phyloP scores from a whole-genome alignment of 805 yeast genomes.

The Ogataea wickerhamii region DNA sequence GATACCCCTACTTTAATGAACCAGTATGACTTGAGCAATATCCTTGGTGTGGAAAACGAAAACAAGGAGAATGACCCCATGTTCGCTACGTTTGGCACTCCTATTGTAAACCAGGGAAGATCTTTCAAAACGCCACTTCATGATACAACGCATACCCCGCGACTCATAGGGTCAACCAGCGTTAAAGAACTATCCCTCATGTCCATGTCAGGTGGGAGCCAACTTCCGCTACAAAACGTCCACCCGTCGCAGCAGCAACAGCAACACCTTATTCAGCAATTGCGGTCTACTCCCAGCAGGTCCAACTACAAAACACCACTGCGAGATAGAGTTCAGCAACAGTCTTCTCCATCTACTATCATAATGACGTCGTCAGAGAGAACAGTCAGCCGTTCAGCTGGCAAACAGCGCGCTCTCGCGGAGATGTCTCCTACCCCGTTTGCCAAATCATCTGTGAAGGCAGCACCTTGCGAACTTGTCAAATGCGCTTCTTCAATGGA shows the following conservation, averaged over 20 bases:
- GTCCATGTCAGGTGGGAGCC: constrained; percentile 7
- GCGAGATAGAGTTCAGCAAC: constrained; percentile 15
- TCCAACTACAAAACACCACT: constrained; percentile 22
- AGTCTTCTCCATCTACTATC: constrained; percentile 35
- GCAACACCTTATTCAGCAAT: constrained; percentile 3
- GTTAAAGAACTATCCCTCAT: constrained; percentile 15
- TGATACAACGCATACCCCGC: constrained; percentile 21
- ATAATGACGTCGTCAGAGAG: constrained; percentile 26
- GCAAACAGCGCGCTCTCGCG: background rate
- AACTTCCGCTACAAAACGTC: constrained; percentile 6
- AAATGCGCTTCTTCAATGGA: constrained; percentile 27
- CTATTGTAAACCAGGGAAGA: constrained; percentile 10
- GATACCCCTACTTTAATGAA: constrained; percentile 22
- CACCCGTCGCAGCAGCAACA: constrained; percentile 3
- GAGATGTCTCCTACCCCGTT: constrained; percentile 33
- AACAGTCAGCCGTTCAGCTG: constrained; percentile 11
- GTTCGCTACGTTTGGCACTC: constrained; percentile 20
- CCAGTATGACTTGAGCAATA: constrained; percentile 18
- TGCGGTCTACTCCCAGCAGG: constrained; percentile 15
- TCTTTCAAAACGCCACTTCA: constrained; percentile 22
- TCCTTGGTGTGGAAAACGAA: constrained; percentile 16
- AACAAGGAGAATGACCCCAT: constrained; percentile 25
- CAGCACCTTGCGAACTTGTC: constrained; percentile 27
- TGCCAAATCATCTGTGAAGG: constrained; percentile 26
- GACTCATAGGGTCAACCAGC: constrained; percentile 17